Base-by-base conservation (phyloP, 2,329 filamentous ascomycete species). In the Zymoseptoria tritici region DNA sequence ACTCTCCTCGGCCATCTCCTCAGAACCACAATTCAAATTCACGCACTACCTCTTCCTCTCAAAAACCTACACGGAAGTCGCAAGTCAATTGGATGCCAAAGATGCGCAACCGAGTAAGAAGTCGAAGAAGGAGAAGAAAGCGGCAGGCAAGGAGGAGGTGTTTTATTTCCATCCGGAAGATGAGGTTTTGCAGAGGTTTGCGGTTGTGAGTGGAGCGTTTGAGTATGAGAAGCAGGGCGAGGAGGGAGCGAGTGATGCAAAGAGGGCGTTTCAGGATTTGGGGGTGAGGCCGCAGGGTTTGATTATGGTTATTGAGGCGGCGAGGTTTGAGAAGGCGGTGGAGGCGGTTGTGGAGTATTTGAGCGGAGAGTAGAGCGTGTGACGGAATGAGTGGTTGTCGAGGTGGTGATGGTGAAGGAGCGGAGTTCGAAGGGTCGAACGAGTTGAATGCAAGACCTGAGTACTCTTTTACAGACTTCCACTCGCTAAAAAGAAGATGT, bases 81-180 rank as follows among this genome's bases (percentile, higher is more conserved):
- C 86, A 68, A 96, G 91, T 1, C 85, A 84, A 62, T 79, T 97
- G 16, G 89, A 93, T 66, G 80, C 83, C 57, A 85, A 88, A 70
- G 82, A 83, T 51, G 77, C 79, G 6, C 77, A 78, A 46, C 81
- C 85, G 64, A 56, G 80, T 67, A 92, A 89, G 77, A 89, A 87
- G 77, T 83, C 80, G 63, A 85, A 83, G 72, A 75, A 80, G 59
- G 82, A 82, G 73, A 82, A 75, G 62, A 71, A 66, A 52, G 73
- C 64, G 61, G 79, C 81, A 56, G 76, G 64, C n/a, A 66, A 63
- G 3, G 65, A 79, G 8, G 83, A 88, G 68, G 80, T 84, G 36
- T 96, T 91, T 76, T 95, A 92, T 76, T 99, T 97, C 80, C 94
- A 99, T 73, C 88, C 91, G 0, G 94, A 99, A 77, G 94, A 99